Base-by-base conservation (phyloP, 345 rosid species). In the Mercurialis annua region DNA sequence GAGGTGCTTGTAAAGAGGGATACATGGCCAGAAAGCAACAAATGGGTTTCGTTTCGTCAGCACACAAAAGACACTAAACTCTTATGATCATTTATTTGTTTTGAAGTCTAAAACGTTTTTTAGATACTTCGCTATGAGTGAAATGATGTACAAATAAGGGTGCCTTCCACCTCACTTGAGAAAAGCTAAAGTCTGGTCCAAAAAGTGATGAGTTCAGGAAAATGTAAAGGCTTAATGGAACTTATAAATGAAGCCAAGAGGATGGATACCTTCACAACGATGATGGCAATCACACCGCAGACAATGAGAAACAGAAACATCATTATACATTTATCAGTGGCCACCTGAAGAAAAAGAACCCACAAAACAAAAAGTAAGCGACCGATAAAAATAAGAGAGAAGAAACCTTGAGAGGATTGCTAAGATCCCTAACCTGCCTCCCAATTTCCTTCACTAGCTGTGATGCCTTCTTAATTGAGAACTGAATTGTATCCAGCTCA, bases 291-390 rank as follows among this genome's bases (percentile, higher is more conserved):
- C 31, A 94, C 98, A 64, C 99, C 99, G 0, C 87, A 85, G 64
- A 94, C 99, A 47, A 94, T 85, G 71, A 94, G 98, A 71, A 94
- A 80, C 24, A 91, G 80, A 69, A 94, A 94, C 23, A 83, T 76
- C 99, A 94, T 94, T 65, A 91, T 94, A 86, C 98, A 94, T 84
- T 91, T 94, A 80, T 94, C 99, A 0, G 99, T 91, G 18, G 99
- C 99, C 73, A 94, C 97, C 99, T 94, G 87, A n/a, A 67, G 52
- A 46, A 50, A 33, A 29, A 62, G 38, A 55, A 10, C 20, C 30
- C 23, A 58, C 59, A 74, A 67, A 52, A 70, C 10, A 34, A 14
- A 66, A 23, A 29, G 51, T 62, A 61, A 74, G 55, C 62, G n/a
- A 50, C 50, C 51, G 10, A 50, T 0, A 23, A 26, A n/a, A 64